Conservation (phyloP, 176 grass and related monocot species). For the Eremochloa ophiuroides region DNA sequence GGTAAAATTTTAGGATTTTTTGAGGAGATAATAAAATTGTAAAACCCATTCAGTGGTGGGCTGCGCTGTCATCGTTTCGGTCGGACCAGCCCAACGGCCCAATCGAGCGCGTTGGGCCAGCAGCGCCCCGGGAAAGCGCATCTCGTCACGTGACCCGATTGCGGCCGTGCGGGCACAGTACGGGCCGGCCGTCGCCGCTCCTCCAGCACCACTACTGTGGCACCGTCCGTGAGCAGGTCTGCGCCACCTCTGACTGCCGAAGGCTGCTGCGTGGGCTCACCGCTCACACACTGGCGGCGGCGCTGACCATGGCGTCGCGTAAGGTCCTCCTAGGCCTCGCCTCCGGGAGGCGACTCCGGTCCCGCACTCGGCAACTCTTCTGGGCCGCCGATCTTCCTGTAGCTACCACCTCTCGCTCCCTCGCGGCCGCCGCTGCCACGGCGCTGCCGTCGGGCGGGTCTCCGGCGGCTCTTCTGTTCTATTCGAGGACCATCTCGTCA, state of each 20-base stretch:
- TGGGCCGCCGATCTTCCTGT: conserved; percentile 13
- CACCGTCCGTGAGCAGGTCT: background rate
- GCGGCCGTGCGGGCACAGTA: background rate
- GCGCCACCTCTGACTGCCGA: background rate
- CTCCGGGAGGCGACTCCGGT: background rate
- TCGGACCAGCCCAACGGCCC: too few species aligned
- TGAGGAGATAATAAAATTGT: background rate
- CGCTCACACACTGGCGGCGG: background rate
- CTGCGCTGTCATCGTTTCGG: too few species aligned
- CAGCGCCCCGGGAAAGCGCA: background rate
- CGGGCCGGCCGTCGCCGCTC: background rate
- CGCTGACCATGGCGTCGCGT: conserved; percentile 26
- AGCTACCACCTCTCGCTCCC: conserved; percentile 7
- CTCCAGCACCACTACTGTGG: background rate
- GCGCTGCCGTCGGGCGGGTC: background rate
- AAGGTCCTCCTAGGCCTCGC: conserved; percentile 6
- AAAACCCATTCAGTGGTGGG: too few species aligned
- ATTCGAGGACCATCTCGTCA: conserved; percentile 45
- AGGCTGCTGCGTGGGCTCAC: background rate
- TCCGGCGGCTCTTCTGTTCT: background rate
- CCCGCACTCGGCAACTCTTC: background rate
- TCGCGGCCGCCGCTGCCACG: background rate
- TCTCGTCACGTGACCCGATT: background rate
- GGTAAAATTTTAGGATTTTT: background rate
- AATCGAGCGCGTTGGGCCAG: background rate